A percentile compares a stretch with the other conserved stretches of the same genome.
phyloP scores from a whole-genome alignment of 192 early-diverging fungal genomes.

The Dispira simplex region DNA sequence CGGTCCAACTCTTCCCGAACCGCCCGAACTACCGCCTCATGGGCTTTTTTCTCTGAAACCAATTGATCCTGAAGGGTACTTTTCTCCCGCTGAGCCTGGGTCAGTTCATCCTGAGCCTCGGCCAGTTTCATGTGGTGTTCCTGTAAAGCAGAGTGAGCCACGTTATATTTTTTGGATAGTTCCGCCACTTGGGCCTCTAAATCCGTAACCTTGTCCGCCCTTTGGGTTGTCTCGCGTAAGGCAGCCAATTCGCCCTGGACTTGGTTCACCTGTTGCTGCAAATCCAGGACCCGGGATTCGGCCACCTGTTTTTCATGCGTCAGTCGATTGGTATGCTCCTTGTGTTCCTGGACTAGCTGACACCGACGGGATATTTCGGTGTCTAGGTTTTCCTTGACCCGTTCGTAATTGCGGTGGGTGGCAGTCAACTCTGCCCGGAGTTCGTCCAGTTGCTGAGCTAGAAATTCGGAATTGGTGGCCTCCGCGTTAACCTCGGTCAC shows the following conservation, averaged over 20 bases:
- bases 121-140: too few species aligned
- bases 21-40: too few species aligned
- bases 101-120: too few species aligned
- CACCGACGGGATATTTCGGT: background rate
- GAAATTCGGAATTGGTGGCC: background rate
- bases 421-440: background rate
- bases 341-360: background rate
- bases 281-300: background rate
- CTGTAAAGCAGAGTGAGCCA: too few species aligned
- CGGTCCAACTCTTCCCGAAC: too few species aligned
- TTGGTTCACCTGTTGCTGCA: background rate
- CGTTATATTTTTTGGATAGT: too few species aligned
- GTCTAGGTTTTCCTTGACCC: background rate
- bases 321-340: slow-evolving; percentile 3
- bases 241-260: background rate
- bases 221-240: too few species aligned
- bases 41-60: too few species aligned
- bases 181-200: too few species aligned
- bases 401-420: slow-evolving; percentile 6
- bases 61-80: too few species aligned
- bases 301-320: background rate
- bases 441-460: background rate
- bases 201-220: too few species aligned
- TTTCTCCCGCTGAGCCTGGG: too few species aligned
- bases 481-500: background rate